Evolutionary conservation across 192 early-diverging fungal species (phyloP), one percentile per base, ranked within the genome.

Genomic region (Coemansia guatemalensis): DNA sequence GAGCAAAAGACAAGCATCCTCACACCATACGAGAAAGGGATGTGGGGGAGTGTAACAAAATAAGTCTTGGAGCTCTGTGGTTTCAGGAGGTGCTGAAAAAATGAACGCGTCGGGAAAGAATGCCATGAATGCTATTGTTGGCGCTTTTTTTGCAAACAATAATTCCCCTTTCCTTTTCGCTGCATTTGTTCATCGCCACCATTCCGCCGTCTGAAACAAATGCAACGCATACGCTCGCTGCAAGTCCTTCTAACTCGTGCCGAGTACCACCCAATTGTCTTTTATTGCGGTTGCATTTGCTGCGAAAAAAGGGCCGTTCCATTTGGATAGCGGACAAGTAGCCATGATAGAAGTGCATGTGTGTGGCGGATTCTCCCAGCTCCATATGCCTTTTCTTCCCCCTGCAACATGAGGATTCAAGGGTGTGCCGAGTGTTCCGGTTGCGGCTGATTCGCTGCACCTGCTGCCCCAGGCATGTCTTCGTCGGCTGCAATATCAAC

Each of bases 401-500:
- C 33, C 33, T 44, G 39, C 39, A 44, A 17, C 39, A 44, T 44
- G 39, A 12, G 9, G 12, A 0, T 44, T 44, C 14, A 44, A 44
- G 39, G 9, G 12, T 44, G 39, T 44, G 14, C 39, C 14, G 39
- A 17, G 1, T 44, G 39, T 17, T 44, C 39, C 39, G 9, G 39
- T 44, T 44, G 39, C 39, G 39, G 12, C 39, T 44, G 39, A 44
- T 44, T 44, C 17, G 39, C 39, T 17, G 39, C 12, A 17, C 3
- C 39, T 17, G 33, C 33, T 11, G 8, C 11, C 33, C 39, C 39
- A 17, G 39, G 39, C 39, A 81, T 72, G 56, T 81, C 78, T 32
- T 81, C 78, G 41, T 81, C 78, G 23, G 52, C 72, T 17, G 63
- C 78, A 67, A 81, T 81, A 30, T 81, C 78, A 1, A 81, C 72